phyloP scores from a whole-genome alignment of 306 rosid species.

The Leucaena leucocephala region DNA sequence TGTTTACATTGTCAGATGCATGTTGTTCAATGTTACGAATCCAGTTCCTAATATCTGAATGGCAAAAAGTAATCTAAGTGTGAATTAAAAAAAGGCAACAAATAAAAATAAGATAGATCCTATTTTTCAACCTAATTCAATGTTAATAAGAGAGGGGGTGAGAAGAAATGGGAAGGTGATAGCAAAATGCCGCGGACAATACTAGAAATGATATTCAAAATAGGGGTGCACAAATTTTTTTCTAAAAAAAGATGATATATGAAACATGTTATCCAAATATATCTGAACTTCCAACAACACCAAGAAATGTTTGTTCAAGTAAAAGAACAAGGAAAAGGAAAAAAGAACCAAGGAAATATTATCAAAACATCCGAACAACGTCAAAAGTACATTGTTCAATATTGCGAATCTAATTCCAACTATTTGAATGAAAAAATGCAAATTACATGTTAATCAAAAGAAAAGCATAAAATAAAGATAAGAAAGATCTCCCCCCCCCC shows the following conservation, averaged over 20 bases:
- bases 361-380: constrained; percentile 44
- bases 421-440: constrained; percentile 45
- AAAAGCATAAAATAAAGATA: neutral
- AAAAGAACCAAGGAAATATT: neutral
- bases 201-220: neutral
- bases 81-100: constrained; percentile 4
- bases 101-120: neutral
- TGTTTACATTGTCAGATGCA: constrained; percentile 76
- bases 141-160: neutral
- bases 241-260: neutral
- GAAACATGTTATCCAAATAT: neutral
- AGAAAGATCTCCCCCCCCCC: neutral
- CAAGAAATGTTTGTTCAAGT: neutral
- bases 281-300: neutral
- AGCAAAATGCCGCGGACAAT: neutral
- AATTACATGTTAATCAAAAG: constrained; percentile 12
- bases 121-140: neutral
- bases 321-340: too few species aligned
- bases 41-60: constrained; percentile 75
- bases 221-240: neutral
- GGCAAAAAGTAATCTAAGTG: constrained; percentile 20
- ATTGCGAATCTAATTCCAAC: constrained; percentile 71
- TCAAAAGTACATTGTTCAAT: constrained; percentile 71
- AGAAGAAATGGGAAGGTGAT: neutral
- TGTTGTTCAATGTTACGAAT: constrained; percentile 81